Evolutionary conservation across 208 protist species (phyloP), one percentile per base, ranked within the genome.

Genomic region (Acanthamoeba triangularis): DNA sequence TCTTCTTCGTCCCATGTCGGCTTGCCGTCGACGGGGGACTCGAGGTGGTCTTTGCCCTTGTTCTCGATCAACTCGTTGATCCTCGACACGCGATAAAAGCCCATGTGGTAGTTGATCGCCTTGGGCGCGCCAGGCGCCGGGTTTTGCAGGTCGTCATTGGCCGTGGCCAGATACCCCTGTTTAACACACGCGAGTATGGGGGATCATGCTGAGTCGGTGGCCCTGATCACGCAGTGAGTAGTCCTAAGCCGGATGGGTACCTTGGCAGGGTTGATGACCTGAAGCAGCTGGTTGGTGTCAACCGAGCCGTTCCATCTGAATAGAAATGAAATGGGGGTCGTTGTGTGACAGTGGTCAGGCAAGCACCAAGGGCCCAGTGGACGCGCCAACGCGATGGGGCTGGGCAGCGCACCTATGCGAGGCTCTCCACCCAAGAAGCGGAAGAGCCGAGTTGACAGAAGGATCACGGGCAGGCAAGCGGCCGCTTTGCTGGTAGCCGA

Each of bases 131-230:
- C 52, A 8, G 88, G 41, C 28, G 33, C 61, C 2, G 88, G 88
- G n/a, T 74, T 93, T 33, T 93, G 88, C 49, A 69, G 37, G 88
- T 93, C 61, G 44, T 93, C 61, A 16, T 93, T 93, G 65, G 88
- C 88, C 25, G 88, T 78, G 30, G 88, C 88, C 20, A 93, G 14
- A n/a, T 44, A 93, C 6, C 61, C 59, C 59, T 67, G 30, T 35
- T 47, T 47, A 47, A 47, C 41, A 6, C 41, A 47, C 41, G 41
- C 41, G 8, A n/a, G 1, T 47, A 47, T 47, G 0, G 41, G 3
- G 41, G 41, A 47, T 47, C 41, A 47, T 4, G 52, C 11, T 56
- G 52, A 56, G 52, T 56, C 16, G 52, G 18, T 56, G 52, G 52
- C 10, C 16, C 52, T 47, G 41, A 47, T 47, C 41, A 47, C 41